Base-by-base conservation (phyloP, 2,329 filamentous ascomycete species). In the Colletotrichum lini region DNA sequence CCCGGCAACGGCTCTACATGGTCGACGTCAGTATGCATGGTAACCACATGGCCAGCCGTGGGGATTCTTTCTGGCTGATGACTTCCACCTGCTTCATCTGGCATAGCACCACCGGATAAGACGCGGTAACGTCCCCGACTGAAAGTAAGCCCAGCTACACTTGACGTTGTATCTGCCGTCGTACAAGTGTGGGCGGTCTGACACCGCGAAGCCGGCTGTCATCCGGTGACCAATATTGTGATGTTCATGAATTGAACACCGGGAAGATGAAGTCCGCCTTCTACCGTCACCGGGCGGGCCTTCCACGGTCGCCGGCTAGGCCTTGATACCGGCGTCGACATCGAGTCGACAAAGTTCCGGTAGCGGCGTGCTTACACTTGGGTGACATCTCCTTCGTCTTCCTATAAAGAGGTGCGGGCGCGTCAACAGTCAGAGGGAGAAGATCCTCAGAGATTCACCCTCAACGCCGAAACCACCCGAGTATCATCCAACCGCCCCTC, bases 21-120 rank as follows among this genome's bases (percentile, higher is more conserved):
- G 49, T 8, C 50, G 65, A 71, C 65, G 68, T 68, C 68, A 71
- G 53, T 59, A 21, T 67, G 30, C 68, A 71, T 58, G 58, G n/a
- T 30, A 61, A 35, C 50, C 68, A 58, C 57, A 67, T 67, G 64
- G 68, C 56, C 9, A 57, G 42, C 35, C 57, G 35, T 57, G n/a
- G 50, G 53, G 30, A n/a, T 45, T 21, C 13, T 49, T 15, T 15
- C 16, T 42, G 38, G 7, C 40, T 21, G 21, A 30, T 30, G 30
- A 30, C 45, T 26, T 23, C 6, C 68, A 71, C 68, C 68, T 71
- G 56, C 68, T 71, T 30, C 68, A 63, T 71, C 45, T 57, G 68
- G 68, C 26, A 63, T 62, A 21, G 57, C 21, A 57, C n/a, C 10
- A 35, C 2, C 15, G 26, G 12, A 38, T 30, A 26, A 53, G 18